Percentiles rank a stretch among this genome's conserved stretches.
These are phyloP conservation scores for Rubus parviflorus DNA, from an alignment of 306 rosid genomes.

Conservation along the genomic window DNA sequence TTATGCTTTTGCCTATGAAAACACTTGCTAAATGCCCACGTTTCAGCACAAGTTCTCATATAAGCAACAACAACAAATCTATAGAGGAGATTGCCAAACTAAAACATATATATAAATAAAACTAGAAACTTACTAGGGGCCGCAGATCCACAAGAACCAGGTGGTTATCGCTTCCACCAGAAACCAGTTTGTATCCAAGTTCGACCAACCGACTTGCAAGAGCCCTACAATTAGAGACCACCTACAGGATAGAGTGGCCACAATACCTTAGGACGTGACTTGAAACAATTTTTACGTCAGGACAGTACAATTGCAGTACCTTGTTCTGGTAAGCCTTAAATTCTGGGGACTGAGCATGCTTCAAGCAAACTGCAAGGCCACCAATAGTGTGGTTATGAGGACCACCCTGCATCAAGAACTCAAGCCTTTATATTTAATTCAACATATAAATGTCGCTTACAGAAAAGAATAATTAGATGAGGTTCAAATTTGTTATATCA, in stretches of 20 bases:
- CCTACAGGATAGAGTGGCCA: constrained; percentile 43
- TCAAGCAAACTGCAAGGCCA: constrained; percentile 88
- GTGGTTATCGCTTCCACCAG: constrained; percentile 96
- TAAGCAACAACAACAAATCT: background rate
- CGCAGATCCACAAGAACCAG: constrained; percentile 91
- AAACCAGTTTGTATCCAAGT: constrained; percentile 79
- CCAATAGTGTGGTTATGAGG: constrained; percentile 98
- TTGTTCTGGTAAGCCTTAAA: constrained; percentile 79
- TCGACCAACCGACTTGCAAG: constrained; percentile 64
- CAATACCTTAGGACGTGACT: constrained; percentile 21
- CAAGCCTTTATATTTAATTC: background rate
- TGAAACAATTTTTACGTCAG: constrained; percentile 6
- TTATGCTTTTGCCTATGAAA: background rate
- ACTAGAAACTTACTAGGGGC: constrained; percentile 65
- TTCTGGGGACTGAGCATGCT: constrained; percentile 70
- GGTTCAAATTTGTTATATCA: background rate
- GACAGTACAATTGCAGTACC: constrained; percentile 39
- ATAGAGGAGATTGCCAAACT: background rate
- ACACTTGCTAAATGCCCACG: background rate
- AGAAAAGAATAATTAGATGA: background rate
- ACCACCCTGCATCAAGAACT: constrained; percentile 70
- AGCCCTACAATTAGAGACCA: constrained; percentile 85
- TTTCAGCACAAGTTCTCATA: background rate
- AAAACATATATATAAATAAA: background rate
- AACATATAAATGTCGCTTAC: background rate